These are phyloP conservation scores for Spiraea crenata DNA, from an alignment of 331 rosid species.

Conservation along the genomic window DNA sequence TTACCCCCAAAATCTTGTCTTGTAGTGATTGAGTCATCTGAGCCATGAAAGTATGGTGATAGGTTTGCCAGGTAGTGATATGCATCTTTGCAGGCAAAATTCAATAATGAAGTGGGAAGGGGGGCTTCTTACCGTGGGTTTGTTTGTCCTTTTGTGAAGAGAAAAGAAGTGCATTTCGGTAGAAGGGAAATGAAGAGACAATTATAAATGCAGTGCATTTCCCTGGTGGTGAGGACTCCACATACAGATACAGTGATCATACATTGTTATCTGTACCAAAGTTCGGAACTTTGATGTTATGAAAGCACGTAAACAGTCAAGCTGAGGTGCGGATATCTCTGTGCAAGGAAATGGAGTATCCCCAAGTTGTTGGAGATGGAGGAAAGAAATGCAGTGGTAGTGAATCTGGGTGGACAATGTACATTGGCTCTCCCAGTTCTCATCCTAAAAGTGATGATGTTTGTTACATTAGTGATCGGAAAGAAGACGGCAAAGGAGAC, in stretches of 20 bases:
- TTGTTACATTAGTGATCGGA: not conserved
- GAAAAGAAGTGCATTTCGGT: conserved; percentile 19
- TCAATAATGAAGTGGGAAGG: conserved; percentile 47
- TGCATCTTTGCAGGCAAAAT: conserved; percentile 34
- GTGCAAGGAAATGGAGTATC: conserved; percentile 31
- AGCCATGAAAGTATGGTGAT: conserved; percentile 31
- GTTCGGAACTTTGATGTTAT: too few relatives aligned
- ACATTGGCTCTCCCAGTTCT: conserved; percentile 48
- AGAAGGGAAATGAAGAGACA: conserved; percentile 20
- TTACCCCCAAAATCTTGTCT: conserved; percentile 32
- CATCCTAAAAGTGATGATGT: conserved; percentile 18
- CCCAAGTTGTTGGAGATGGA: conserved; percentile 31
- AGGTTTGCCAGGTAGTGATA: conserved; percentile 51
- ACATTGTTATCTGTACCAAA: too few relatives aligned
- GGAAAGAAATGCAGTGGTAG: conserved; percentile 33
- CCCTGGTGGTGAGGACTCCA: not conserved
- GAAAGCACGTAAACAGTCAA: too few relatives aligned
- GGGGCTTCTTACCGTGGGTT: conserved; percentile 38
- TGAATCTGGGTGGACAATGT: conserved; percentile 82
- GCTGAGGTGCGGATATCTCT: not conserved
- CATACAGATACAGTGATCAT: not conserved
- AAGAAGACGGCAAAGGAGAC: conserved; percentile 1
- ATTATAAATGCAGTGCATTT: not conserved
- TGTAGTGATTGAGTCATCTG: conserved; percentile 29
- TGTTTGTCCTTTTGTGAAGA: conserved; percentile 37